Conservation (phyloP, 768 basidiomycete species). For the Calvatia gigantea region DNA sequence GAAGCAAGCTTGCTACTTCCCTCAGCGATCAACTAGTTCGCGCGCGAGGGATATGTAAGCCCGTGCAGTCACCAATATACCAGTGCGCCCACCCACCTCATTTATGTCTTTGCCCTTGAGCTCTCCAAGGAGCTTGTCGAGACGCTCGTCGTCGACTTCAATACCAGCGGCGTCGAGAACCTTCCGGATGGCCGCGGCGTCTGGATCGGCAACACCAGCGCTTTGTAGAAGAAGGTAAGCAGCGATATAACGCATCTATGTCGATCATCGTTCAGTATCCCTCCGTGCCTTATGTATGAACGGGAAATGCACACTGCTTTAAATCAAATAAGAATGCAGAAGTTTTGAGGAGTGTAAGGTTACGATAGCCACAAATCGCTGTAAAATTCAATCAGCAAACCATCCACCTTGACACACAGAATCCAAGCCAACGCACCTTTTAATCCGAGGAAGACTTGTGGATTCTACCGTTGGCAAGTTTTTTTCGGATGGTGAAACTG, state of each 20-base stretch:
- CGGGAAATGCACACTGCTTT: conserved; percentile 40
- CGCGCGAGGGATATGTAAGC: conserved; percentile 8
- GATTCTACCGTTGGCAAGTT: conserved; percentile 65
- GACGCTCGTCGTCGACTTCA: conserved; percentile 79
- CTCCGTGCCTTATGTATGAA: not conserved
- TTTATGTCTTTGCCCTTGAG: conserved; percentile 88
- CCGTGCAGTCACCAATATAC: not conserved
- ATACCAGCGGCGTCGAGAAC: conserved; percentile 85
- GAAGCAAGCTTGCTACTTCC: conserved; percentile 94
- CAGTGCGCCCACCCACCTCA: conserved; percentile 43
- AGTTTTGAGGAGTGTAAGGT: conserved; percentile 24
- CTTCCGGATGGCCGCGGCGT: conserved; percentile 82
- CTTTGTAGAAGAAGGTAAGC: conserved; percentile 96
- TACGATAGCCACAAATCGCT: conserved; percentile 95
- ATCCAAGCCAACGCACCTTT: conserved; percentile 44
- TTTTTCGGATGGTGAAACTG: conserved; percentile 23
- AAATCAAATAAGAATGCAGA: conserved; percentile 22
- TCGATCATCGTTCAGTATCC: not conserved
- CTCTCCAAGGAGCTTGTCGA: conserved; percentile 83
- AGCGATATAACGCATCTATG: conserved; percentile 88
- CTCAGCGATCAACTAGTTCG: conserved; percentile 77
- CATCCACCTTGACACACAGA: not conserved
- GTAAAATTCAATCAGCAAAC: conserved; percentile 14
- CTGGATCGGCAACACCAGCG: conserved; percentile 88
- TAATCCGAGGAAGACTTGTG: conserved; percentile 97